Evolutionary conservation across 257 asterid genomes (phyloP), one percentile per base, ranked within the genome.

Genomic region (Jacaranda mimosifolia): DNA sequence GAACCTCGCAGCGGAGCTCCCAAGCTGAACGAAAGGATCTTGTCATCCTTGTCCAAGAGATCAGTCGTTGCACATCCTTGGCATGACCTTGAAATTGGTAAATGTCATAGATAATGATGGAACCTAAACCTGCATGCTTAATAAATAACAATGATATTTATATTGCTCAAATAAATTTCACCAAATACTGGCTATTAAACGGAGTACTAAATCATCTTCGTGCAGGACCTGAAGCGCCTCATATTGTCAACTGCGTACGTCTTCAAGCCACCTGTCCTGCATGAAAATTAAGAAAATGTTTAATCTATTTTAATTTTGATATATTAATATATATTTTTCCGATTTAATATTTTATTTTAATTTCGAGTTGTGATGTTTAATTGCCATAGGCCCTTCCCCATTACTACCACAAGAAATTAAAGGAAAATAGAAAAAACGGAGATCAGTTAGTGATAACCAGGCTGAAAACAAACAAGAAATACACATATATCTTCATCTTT

Each of bases 61-160:
- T 72, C 89, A 13, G 89, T 86, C 55, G 90, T 92, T 56, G 94
- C 94, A 45, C 97, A 91, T 85, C 97, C 91, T 14, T 91, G 97
- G 97, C 97, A 91, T 78, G 94, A 91, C 80, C 91, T 91, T 52
- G 94, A 89, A 79, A 85, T 89, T 70, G 94, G 97, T 89, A 86
- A 48, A 35, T 73, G 7, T 46, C 5, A 21, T 59, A 63, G 9
- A 32, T n/a, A n/a, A 10, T 38, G 11, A 17, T 56, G 4, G 15
- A 9, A 1, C 56, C 56, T 49, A 49, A 13, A 12, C 56, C 56
- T 12, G 6, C 15, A 49, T 49, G 17, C 56, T 5, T 42, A 26
- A 5, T 42, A 5, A 42, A 8, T 42, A 42, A 42, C 1, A 42
- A 42, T 42, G 1, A 42, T 42, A 42, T 8, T 4, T 8, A 42